Percentiles rank a stretch among this genome's conserved stretches.
Evolutionary conservation across 169 alveolate species (phyloP).

Genomic region (Cryptosporidium sp.): DNA sequence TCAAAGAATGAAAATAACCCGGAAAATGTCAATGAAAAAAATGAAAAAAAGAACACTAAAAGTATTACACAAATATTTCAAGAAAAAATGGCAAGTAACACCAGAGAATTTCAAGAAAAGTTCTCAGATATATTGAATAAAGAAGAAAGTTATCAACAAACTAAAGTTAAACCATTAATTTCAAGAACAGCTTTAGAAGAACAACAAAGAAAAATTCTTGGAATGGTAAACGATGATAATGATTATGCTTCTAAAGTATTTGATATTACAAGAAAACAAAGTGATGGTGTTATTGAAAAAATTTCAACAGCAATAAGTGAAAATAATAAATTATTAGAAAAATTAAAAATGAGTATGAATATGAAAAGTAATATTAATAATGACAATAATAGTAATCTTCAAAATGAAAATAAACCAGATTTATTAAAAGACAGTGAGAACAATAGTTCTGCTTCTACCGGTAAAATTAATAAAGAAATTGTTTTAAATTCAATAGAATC

Average conservation of each 20-base stretch:
- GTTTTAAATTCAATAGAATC: not conserved
- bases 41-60: not conserved
- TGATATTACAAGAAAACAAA: conserved; percentile 65
- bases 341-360: conserved; percentile 46
- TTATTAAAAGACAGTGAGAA: not conserved
- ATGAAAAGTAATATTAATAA: not conserved
- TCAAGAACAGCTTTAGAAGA: conserved; percentile 68
- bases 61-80: conserved; percentile 23
- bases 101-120: not conserved
- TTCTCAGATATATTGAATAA: conserved; percentile 7
- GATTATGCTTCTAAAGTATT: conserved; percentile 39
- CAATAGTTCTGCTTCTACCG: not conserved
- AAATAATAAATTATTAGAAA: conserved; percentile 54
- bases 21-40: not conserved
- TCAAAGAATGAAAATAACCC: not conserved
- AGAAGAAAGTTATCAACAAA: not conserved
- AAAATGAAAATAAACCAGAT: not conserved
- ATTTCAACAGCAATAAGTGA: conserved; percentile 55
- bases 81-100: conserved; percentile 12
- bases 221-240: not conserved
- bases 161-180: conserved; percentile 41
- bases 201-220: conserved; percentile 24
- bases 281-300: conserved; percentile 49
- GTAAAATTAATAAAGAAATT: not conserved
- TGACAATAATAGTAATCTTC: not conserved